phyloP scores from a whole-genome alignment of 495 filamentous ascomycete genomes.

The Recurvomyces mirabilis region DNA sequence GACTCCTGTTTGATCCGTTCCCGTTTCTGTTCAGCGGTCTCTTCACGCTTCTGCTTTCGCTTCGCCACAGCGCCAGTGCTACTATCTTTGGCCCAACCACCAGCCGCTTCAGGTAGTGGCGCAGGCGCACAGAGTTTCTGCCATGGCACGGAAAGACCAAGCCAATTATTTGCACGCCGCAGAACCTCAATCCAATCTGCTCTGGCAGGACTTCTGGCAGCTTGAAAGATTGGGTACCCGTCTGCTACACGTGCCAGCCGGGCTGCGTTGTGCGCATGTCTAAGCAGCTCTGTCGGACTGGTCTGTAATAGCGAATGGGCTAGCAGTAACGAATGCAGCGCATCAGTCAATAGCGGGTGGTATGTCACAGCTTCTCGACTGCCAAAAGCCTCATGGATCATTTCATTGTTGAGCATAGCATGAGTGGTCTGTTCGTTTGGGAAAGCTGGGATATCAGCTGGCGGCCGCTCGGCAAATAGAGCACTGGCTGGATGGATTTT shows the following conservation, averaged over 20 bases:
- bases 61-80: background rate
- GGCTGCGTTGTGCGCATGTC: slow-evolving; percentile 68
- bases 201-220: slow-evolving; percentile 57
- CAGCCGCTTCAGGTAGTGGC: slow-evolving; percentile 40
- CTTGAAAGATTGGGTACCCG: slow-evolving; percentile 69
- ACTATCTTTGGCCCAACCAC: slow-evolving; percentile 19
- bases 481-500: slow-evolving; percentile 31
- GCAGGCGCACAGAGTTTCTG: slow-evolving; percentile 60
- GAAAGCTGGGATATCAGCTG: slow-evolving; percentile 29
- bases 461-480: slow-evolving; percentile 31
- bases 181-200: slow-evolving; percentile 72
- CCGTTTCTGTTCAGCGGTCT: slow-evolving; percentile 38
- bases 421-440: slow-evolving; percentile 13
- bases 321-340: slow-evolving; percentile 61
- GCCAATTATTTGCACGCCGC: slow-evolving; percentile 52
- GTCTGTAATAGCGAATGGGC: slow-evolving; percentile 66
- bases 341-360: slow-evolving; percentile 65
- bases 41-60: slow-evolving; percentile 31
- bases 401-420: slow-evolving; percentile 20
- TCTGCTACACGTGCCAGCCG: slow-evolving; percentile 61
- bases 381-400: slow-evolving; percentile 18
- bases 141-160: slow-evolving; percentile 51
- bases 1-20: slow-evolving; percentile 52
- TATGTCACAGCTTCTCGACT: slow-evolving; percentile 60
- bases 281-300: slow-evolving; percentile 56